phyloP scores from a whole-genome alignment of 139 green algal species.

The Mesotaenium endlicherianum region DNA sequence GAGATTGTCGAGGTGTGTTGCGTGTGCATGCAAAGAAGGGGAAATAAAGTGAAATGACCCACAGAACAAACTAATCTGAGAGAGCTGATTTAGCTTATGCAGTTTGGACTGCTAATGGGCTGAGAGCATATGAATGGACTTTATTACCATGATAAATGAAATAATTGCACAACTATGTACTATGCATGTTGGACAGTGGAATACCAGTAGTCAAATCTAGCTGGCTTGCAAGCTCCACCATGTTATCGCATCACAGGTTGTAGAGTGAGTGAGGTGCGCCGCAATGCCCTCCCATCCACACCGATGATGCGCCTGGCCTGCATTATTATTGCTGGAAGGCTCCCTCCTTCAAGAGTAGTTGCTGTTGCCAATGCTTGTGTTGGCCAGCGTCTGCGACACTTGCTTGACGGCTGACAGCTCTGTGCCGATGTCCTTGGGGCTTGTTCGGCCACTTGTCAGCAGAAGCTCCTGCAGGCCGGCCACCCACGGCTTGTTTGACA shows the following conservation, averaged over 20 bases:
- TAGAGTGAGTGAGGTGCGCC: background rate
- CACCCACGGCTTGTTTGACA: constrained; percentile 20
- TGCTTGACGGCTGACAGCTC: background rate
- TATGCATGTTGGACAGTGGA: background rate
- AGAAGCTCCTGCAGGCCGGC: constrained; percentile 26
- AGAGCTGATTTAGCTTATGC: too few relatives aligned
- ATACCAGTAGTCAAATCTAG: background rate
- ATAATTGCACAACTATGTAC: background rate
- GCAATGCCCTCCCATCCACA: background rate
- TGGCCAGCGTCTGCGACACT: background rate
- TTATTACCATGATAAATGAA: background rate
- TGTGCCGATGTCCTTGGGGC: background rate
- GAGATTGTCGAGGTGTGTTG: too few relatives aligned
- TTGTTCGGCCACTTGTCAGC: background rate
- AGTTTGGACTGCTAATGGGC: too few relatives aligned
- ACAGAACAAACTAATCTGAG: too few relatives aligned
- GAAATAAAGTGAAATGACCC: too few relatives aligned
- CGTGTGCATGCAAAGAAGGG: too few relatives aligned
- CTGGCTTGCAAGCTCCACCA: background rate
- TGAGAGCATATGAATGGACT: constrained; percentile 1
- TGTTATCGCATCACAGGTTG: background rate
- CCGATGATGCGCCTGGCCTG: too few relatives aligned
- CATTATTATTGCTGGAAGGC: background rate
- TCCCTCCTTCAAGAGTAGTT: background rate
- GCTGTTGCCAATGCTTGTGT: background rate